These are phyloP conservation scores for Cicer chorassanicum DNA, from an alignment of 306 rosid species.

Conservation along the genomic window DNA sequence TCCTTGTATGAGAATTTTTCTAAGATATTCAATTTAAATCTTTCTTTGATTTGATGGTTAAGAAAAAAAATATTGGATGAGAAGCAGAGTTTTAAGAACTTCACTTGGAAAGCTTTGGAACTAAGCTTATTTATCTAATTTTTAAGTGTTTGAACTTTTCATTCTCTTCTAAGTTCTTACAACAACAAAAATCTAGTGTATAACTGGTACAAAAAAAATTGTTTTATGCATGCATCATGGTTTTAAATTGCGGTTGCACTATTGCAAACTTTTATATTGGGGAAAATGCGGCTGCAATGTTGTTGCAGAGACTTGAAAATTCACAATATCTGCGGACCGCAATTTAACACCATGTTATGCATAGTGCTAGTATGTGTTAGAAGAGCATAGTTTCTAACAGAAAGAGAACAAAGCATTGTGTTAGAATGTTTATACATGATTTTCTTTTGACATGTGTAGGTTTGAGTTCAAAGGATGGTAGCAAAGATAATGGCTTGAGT, in stretches of 20 bases:
- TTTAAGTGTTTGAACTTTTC: constrained; percentile 22
- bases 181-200: constrained; percentile 16
- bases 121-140: constrained; percentile 17
- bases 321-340: no score
- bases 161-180: constrained; percentile 16
- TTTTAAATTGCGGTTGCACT: no score
- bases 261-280: no score
- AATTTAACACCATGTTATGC: no score
- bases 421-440: no score
- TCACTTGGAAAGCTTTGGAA: constrained; percentile 6
- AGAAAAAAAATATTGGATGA: constrained; percentile 26
- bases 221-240: no score
- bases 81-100: constrained; percentile 1
- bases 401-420: no score
- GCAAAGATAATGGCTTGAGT: constrained; percentile 47
- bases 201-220: background rate
- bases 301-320: no score
- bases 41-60: constrained; percentile 37
- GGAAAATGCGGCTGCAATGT: no score
- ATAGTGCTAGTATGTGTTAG: no score
- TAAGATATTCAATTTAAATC: constrained; percentile 23
- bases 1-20: constrained; percentile 12
- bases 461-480: constrained; percentile 49
- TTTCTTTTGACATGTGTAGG: constrained; percentile 51
- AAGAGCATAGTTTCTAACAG: no score